Percentiles rank a stretch among this genome's conserved stretches.
Evolutionary conservation across 805 yeast genomes (phyloP).

Genomic region (Clavispora santaluciae): DNA sequence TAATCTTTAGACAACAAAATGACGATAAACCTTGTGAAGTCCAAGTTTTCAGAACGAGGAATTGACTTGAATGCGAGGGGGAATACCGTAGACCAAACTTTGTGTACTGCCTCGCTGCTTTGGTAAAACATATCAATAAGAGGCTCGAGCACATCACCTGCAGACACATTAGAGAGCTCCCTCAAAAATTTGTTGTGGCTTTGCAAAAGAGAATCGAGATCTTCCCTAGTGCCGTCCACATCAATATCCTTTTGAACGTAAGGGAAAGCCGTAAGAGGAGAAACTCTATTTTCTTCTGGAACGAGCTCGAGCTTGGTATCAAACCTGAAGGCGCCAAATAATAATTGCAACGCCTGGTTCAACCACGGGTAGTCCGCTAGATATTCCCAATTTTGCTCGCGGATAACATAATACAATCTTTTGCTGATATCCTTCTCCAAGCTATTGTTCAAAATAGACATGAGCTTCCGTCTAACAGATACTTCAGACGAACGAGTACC

Average conservation of each 20-base stretch:
- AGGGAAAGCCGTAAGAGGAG: constrained; percentile 46
- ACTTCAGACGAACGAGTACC: constrained; percentile 86
- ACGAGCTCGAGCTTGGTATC: constrained; percentile 43
- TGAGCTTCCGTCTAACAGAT: constrained; percentile 65
- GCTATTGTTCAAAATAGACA: constrained; percentile 73
- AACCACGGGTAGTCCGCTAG: constrained; percentile 92
- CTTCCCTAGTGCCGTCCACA: constrained; percentile 21
- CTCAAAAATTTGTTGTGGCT: constrained; percentile 28
- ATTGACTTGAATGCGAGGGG: constrained; percentile 74
- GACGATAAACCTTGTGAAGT: constrained; percentile 77
- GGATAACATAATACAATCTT: constrained; percentile 77
- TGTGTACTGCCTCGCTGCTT: constrained; percentile 72
- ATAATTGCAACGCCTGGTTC: constrained; percentile 83
- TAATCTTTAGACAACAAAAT: constrained; percentile 82
- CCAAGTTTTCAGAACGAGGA: constrained; percentile 74
- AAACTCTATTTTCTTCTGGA: constrained; percentile 46
- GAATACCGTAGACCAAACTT: constrained; percentile 79
- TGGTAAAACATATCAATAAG: constrained; percentile 77
- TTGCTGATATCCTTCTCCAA: constrained; percentile 74
- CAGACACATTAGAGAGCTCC: constrained; percentile 31
- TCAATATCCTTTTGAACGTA: constrained; percentile 12
- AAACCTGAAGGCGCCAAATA: constrained; percentile 71
- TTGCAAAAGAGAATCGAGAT: constrained; percentile 18
- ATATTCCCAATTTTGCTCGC: constrained; percentile 97
- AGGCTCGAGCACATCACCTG: constrained; percentile 64